A percentile compares a stretch with the other conserved stretches of the same genome.
These are phyloP conservation scores for Kwoniella botswanensis DNA, from an alignment of 768 basidiomycete species.

Conservation along the genomic window DNA sequence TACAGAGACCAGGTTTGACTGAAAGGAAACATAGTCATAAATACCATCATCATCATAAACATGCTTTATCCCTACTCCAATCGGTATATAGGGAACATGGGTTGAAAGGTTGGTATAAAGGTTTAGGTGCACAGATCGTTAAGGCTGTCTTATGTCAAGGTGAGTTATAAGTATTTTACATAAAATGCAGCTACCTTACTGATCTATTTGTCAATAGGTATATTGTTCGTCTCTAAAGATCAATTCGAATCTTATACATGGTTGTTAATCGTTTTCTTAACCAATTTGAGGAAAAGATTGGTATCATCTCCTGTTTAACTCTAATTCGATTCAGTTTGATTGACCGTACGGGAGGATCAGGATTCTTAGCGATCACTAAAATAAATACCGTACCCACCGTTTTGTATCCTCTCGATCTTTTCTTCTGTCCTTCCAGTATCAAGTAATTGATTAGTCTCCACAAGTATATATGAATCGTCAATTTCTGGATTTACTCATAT, in stretches of 20 bases:
- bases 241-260: constrained; percentile 91
- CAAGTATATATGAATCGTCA: too few species aligned
- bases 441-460: too few species aligned
- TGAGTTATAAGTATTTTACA: too few species aligned
- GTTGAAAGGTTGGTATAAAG: constrained; percentile 94
- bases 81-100: constrained; percentile 78
- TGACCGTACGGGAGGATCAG: too few species aligned
- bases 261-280: constrained; percentile 48
- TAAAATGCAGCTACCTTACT: too few species aligned
- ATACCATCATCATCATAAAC: constrained; percentile 54
- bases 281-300: constrained; percentile 13
- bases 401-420: too few species aligned
- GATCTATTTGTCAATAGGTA: too few species aligned
- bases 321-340: too few species aligned
- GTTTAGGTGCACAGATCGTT: constrained; percentile 93
- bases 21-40: constrained; percentile 2
- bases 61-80: constrained; percentile 76
- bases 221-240: constrained; percentile 96
- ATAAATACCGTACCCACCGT: too few species aligned
- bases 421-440: too few species aligned
- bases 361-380: too few species aligned
- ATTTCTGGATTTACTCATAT: too few species aligned
- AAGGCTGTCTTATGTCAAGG: constrained; percentile 97
- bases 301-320: background rate
- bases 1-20: background rate